Conservation (phyloP, 306 rosid species). For the Quercus ilex region DNA sequence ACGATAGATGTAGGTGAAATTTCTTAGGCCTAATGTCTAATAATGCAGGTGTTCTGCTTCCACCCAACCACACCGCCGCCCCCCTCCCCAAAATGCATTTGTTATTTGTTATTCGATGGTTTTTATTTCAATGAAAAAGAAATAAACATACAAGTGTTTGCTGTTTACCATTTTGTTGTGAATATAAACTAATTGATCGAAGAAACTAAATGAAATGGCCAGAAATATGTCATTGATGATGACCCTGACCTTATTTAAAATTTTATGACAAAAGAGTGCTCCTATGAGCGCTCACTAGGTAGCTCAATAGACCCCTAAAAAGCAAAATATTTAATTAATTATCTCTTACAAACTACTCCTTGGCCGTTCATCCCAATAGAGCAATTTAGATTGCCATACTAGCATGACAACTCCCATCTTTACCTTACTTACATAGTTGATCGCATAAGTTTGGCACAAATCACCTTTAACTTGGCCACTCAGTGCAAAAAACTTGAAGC, state of each 20-base stretch:
- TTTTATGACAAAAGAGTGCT: background rate
- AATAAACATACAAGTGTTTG: no score
- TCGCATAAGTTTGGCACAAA: conserved; percentile 21
- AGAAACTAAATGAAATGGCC: no score
- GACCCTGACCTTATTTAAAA: background rate
- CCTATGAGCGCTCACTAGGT: background rate
- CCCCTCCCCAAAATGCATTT: no score
- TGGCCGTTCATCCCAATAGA: conserved; percentile 26
- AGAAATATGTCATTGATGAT: no score
- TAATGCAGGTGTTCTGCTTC: no score
- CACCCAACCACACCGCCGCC: no score
- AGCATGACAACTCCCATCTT: conserved; percentile 34
- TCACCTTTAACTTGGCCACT: conserved; percentile 23
- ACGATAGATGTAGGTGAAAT: no score
- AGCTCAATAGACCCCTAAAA: background rate
- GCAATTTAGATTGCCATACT: conserved; percentile 7
- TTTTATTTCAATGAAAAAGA: no score
- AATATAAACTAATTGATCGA: no score
- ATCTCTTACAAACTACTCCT: conserved; percentile 43
- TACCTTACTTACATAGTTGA: conserved; percentile 26
- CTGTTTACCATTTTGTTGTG: no score
- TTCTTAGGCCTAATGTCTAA: no score
- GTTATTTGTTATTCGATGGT: background rate
- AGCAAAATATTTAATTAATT: background rate
- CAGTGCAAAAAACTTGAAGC: conserved; percentile 27